These are phyloP conservation scores for Dactylorhiza incarnata DNA, from an alignment of 106 monocot species.

Conservation along the genomic window DNA sequence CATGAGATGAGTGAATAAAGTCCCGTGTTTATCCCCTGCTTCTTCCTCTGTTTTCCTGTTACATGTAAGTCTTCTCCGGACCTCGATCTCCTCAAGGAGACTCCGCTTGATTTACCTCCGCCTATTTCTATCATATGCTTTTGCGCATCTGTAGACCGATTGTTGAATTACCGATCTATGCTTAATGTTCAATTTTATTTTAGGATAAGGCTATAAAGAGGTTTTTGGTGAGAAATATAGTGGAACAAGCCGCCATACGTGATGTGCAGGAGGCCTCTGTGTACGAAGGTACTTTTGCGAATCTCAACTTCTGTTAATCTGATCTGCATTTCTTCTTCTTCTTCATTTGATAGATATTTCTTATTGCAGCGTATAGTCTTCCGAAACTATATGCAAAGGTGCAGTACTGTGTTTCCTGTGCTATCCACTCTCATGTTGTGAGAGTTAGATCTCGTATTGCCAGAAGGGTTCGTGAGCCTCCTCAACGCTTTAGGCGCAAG, in stretches of 20 bases:
- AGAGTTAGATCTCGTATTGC: constrained; percentile 37
- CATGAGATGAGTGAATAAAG: no score
- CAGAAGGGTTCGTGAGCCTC: constrained; percentile 48
- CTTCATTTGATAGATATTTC: neutral
- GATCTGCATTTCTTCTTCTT: neutral
- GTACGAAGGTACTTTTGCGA: constrained; percentile 16
- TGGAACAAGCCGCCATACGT: constrained; percentile 38
- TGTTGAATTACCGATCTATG: neutral
- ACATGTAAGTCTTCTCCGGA: no score
- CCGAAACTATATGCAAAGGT: constrained; percentile 59
- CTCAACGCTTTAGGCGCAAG: constrained; percentile 46
- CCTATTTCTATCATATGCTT: no score
- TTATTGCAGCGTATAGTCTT: constrained; percentile 31
- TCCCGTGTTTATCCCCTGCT: no score
- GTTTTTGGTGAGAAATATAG: constrained; percentile 40
- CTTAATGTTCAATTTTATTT: neutral
- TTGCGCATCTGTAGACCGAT: no score
- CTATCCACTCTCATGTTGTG: constrained; percentile 60
- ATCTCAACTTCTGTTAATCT: neutral
- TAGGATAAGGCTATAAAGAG: constrained; percentile 41
- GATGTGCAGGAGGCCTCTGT: constrained; percentile 42
- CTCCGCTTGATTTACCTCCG: no score
- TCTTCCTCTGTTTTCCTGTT: no score
- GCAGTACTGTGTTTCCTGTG: constrained; percentile 58
- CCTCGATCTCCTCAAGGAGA: no score